These are phyloP conservation scores for Antrodiella citrinella DNA, from an alignment of 768 basidiomycete species.

Conservation along the genomic window DNA sequence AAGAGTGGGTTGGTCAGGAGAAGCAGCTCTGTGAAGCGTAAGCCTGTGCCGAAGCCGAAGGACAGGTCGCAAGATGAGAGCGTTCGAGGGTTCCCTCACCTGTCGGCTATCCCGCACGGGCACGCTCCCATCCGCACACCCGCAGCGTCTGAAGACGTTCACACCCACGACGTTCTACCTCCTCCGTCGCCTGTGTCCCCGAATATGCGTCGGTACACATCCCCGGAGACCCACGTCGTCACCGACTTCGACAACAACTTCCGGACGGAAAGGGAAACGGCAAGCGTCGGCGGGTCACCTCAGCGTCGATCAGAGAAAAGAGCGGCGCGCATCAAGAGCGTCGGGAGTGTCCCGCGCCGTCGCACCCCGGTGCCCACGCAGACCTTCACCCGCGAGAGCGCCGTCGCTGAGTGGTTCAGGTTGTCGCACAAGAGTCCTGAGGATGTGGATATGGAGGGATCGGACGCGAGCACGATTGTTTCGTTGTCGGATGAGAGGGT, in stretches of 20 bases:
- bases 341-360: conserved; percentile 8
- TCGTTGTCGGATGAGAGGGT: not conserved
- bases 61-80: too few relatives aligned
- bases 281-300: not conserved
- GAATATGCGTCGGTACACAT: not conserved
- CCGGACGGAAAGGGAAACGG: not conserved
- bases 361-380: conserved; percentile 9
- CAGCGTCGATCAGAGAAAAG: not conserved
- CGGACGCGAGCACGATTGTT: not conserved
- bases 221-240: not conserved
- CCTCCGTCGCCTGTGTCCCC: not conserved
- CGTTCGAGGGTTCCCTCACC: too few relatives aligned
- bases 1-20: conserved; percentile 6
- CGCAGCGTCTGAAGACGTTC: too few relatives aligned
- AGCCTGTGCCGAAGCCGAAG: conserved; percentile 16
- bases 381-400: conserved; percentile 5
- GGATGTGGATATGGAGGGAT: not conserved
- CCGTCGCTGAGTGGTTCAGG: conserved; percentile 1
- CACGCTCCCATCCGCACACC: too few relatives aligned
- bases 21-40: conserved; percentile 11
- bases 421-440: not conserved
- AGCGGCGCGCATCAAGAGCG: conserved; percentile 8
- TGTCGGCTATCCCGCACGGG: too few relatives aligned
- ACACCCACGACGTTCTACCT: too few relatives aligned
- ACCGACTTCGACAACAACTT: not conserved